These are phyloP conservation scores for Didymella exigua DNA, from an alignment of 2,329 filamentous ascomycete species.

Conservation along the genomic window DNA sequence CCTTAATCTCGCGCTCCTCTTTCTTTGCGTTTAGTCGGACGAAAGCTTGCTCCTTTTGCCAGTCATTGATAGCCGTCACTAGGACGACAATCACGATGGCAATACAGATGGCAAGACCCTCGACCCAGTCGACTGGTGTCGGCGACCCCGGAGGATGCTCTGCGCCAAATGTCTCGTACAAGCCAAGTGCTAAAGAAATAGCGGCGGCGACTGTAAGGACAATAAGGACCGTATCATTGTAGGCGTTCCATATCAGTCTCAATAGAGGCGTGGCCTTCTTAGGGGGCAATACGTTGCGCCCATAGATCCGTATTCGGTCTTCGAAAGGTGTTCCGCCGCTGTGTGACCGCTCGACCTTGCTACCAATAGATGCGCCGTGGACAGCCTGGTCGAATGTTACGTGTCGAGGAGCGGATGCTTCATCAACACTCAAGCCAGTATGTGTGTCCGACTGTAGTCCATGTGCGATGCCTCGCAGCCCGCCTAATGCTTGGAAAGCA, in stretches of 20 bases:
- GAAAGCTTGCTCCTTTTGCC: conserved; percentile 47
- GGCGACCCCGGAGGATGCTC: conserved; percentile 51
- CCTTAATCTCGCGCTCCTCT: conserved; percentile 44
- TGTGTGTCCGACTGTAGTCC: conserved; percentile 58
- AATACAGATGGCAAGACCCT: conserved; percentile 47
- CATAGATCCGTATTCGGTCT: conserved; percentile 66
- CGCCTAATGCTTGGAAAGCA: conserved; percentile 60
- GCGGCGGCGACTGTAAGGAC: conserved; percentile 70
- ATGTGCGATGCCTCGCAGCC: conserved; percentile 58
- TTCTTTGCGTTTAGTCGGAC: conserved; percentile 45
- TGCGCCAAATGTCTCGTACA: conserved; percentile 68
- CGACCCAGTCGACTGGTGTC: conserved; percentile 49
- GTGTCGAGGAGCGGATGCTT: conserved; percentile 53
- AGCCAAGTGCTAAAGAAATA: conserved; percentile 70
- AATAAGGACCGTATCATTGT: conserved; percentile 76
- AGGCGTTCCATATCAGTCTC: conserved; percentile 69
- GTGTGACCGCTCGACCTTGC: conserved; percentile 26
- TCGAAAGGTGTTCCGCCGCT: conserved; percentile 46
- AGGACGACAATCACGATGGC: conserved; percentile 47
- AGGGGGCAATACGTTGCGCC: conserved; percentile 66
- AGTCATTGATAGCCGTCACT: conserved; percentile 47
- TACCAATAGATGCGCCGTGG: conserved; percentile 34
- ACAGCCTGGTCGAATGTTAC: conserved; percentile 59
- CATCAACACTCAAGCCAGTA: conserved; percentile 59
- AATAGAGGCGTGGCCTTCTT: conserved; percentile 68